Base-by-base conservation (phyloP, 495 filamentous ascomycete species). In the Geopyxis carbonaria region DNA sequence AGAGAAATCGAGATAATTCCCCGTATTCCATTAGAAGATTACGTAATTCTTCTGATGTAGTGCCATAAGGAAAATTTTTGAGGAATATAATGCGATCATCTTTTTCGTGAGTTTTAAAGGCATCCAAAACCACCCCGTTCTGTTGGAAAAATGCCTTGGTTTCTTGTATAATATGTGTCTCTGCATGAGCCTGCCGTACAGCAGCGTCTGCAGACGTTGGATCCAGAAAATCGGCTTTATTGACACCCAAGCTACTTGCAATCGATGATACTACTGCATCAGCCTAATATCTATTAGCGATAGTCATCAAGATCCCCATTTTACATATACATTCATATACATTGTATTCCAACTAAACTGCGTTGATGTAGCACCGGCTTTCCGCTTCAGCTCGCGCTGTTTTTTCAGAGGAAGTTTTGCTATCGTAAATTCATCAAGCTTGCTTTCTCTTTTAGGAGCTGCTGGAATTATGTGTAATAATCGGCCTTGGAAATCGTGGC, bases 341-440 rank as follows among this genome's bases (percentile, higher is more conserved):
- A 97, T 64, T 11, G 84, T 85, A 62, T 95, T 97, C 91, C 89
- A 97, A 56, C 80, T 93, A 59, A 93, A 93, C 7, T 70, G 70
- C 5, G 68, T 75, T 5, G 75, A 75, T 10, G 80, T 68, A 19
- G 85, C 78, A 39, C 80, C 73, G 27, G 72, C 64, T 57, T 79
- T 92, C 44, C 76, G 76, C 61, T 79, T 84, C 31, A 95, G 74
- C 45, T 87, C 68, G 45, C 78, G 81, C 58, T 94, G 89, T 52
- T 93, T 92, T 56, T 93, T 94, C 40, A 94, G 64, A 15, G 89
- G 89, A 40, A 97, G 59, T 56, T 92, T 82, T 1, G 85, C 78
- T 24, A 95, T 62, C 31, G 75, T 76, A 51, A 78, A 84, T 42
- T 93, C 89, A 57, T 95, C 82, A 19, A 94, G 65, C 45, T 70